Base-by-base conservation (phyloP, 169 alveolate genomes). In the Perkinsus chesapeaki region DNA sequence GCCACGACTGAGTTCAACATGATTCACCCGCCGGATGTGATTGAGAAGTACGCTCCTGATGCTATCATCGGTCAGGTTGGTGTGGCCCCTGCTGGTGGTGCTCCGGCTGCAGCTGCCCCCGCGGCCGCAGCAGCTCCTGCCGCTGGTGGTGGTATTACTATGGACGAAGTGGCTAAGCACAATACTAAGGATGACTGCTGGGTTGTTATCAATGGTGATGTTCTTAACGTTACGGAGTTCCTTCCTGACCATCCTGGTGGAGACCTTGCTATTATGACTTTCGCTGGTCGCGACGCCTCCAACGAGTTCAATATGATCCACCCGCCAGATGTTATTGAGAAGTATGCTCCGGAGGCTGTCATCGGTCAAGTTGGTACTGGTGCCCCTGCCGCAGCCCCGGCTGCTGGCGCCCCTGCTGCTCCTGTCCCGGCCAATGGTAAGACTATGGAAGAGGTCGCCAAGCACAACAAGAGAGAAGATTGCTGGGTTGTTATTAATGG, bases 231-330 rank as follows among this genome's bases (percentile, higher is more conserved):
- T 12, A 93, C 97, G 9, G 94, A 82, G n/a, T 96, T 93, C 93
- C 48, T 95, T 73, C 60, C 93, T 73, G 91, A 92, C 92, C 97
- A 96, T 91, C 97, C 97, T 39, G 97, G 97, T 36, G 97, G 97
- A 5, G 92, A 90, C 73, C 93, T 93, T 20, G 92, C 94, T 72
- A 82, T 96, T n/a, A 47, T 96, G 73, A 43, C 73, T 48, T 95
- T 95, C 38, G 96, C 94, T 23, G 97, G 97, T 60, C 60, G 60
- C 43, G 93, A 91, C 93, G 93, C 93, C 7, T n/a, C 93, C 23
- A 10, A 37, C 9, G 93, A 39, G 47, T 91, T 91, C 73, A 48
- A 91, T 10, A n/a, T 43, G 73, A 91, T 60, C 3, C 93, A 91
- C n/a, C 94, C 94, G 16, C 94, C 94, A 12, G 94, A 93, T 34